Conservation (phyloP, 768 basidiomycete genomes). For the Naganishia kalamii region DNA sequence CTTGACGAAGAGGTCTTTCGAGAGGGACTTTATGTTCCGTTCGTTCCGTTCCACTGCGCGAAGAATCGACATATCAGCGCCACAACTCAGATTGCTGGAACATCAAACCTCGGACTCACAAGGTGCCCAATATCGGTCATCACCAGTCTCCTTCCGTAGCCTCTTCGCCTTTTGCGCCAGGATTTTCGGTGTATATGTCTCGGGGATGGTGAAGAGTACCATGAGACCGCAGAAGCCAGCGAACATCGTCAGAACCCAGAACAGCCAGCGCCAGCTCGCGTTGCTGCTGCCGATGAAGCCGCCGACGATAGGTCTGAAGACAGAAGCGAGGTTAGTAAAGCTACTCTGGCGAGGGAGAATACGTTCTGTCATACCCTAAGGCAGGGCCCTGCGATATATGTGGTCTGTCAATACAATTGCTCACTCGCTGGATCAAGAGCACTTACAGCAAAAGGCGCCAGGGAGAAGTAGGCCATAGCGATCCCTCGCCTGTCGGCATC, state of each 20-base stretch:
- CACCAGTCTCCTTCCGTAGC: conserved; percentile 44
- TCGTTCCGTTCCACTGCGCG: conserved; percentile 29
- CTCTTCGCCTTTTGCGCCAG: conserved; percentile 43
- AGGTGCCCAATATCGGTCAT: conserved; percentile 45
- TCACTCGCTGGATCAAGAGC: not conserved
- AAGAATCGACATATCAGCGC: conserved; percentile 1
- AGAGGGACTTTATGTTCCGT: conserved; percentile 30
- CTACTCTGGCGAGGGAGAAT: not conserved
- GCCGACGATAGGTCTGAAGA: conserved; percentile 40
- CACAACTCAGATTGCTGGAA: not conserved
- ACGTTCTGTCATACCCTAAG: not conserved
- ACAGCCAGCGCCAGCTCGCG: conserved; percentile 42
- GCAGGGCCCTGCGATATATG: conserved; percentile 15
- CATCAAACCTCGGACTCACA: conserved; percentile 25
- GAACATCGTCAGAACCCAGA: conserved; percentile 46
- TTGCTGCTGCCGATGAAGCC: conserved; percentile 45
- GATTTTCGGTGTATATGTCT: conserved; percentile 47
- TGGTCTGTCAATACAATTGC: not conserved
- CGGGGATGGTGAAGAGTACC: conserved; percentile 39
- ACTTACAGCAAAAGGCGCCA: conserved; percentile 46
- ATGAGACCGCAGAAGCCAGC: conserved; percentile 35
- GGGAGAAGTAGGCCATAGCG: conserved; percentile 44
- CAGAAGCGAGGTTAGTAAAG: conserved; percentile 4
- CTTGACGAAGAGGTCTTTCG: conserved; percentile 38
- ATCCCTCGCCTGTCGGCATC: conserved; percentile 45